Evolutionary conservation across 306 rosid species (phyloP), one percentile per base, ranked within the genome.

Genomic region (Luffa aegyptiaca): DNA sequence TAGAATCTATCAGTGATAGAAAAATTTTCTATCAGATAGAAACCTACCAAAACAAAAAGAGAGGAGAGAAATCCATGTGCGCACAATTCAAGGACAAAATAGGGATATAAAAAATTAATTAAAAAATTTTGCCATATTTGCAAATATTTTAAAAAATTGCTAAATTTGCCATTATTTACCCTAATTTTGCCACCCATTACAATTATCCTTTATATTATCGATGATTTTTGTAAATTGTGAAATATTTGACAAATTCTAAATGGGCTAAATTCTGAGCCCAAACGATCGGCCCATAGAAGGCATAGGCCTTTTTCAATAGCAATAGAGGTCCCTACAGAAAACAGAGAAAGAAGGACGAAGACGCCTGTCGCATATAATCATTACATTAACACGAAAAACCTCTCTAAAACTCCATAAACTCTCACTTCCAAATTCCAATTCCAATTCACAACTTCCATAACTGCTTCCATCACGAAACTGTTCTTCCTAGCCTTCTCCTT

Each of bases 361-460:
- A 53, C 59, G 59, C 59, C n/a, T 53, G 59, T 53, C 21, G 59
- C 20, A 6, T 53, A 56, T 18, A 52, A 52, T 52, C n/a, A 56
- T 56, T 56, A 56, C 61, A 18, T 56, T 56, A 18, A 56, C 61
- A 56, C 31, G 59, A 55, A 21, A 0, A 21, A 20, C 64, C 64
- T 58, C 36, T 58, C 36, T 26, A 58, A 7, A 55, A 55, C 61
- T 55, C 61, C 21, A 56, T 49, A 11, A 56, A 56, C 64, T 58
- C 64, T 58, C 64, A 57, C 63, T 57, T 57, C 63, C 63, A 20
- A 61, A 17, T 55, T 55, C 61, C 55, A 12, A 11, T 57, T 57
- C 31, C 66, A 31, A 26, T 61, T 61, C 37, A 3, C 66, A 61
- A 70, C 76, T 70, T 70, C 57, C 76, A 70, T 70, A 70, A 70